These are phyloP conservation scores for Fusarium camptoceras DNA, from an alignment of 2,329 filamentous ascomycete genomes.

Conservation along the genomic window DNA sequence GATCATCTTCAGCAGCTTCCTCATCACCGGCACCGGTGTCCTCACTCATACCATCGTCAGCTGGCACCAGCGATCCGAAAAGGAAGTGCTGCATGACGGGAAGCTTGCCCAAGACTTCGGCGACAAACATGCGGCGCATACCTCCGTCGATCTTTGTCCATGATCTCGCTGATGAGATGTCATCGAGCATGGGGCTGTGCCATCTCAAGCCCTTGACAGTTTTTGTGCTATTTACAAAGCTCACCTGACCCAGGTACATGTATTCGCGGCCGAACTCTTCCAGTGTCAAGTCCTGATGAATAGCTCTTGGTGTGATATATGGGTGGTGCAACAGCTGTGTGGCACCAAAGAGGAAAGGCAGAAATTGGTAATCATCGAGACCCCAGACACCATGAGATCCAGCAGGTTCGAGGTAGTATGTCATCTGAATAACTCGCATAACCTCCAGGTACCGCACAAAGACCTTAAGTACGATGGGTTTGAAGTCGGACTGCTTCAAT, in stretches of 20 bases:
- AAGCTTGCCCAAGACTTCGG: conserved; percentile 90
- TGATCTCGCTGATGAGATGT: conserved; percentile 89
- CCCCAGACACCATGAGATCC: conserved; percentile 99
- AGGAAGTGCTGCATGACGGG: conserved; percentile 99
- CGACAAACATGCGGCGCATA: conserved; percentile 97
- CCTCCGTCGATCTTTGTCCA: conserved; percentile 95
- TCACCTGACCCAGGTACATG: conserved; percentile 91
- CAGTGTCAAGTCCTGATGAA: conserved; percentile 88
- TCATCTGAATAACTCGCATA: conserved; percentile 88
- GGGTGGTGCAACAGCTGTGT: conserved; percentile 88
- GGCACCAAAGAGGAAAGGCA: conserved; percentile 94
- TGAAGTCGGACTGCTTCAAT: conserved; percentile 75
- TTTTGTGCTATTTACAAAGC: conserved; percentile 96
- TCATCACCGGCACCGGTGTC: conserved; percentile 64
- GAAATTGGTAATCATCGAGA: conserved; percentile 95
- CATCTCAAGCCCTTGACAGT: conserved; percentile 93
- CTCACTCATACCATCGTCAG: conserved; percentile 82
- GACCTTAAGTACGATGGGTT: conserved; percentile 77
- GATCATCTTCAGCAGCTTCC: conserved; percentile 62
- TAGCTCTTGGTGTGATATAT: conserved; percentile 80
- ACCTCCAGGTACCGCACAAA: conserved; percentile 85
- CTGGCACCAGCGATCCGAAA: conserved; percentile 87
- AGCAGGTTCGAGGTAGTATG: conserved; percentile 96
- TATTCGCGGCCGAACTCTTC: conserved; percentile 88
- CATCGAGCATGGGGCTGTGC: conserved; percentile 98